These are phyloP conservation scores for Tricholoma matsutake DNA, from an alignment of 768 basidiomycete species.

Conservation along the genomic window DNA sequence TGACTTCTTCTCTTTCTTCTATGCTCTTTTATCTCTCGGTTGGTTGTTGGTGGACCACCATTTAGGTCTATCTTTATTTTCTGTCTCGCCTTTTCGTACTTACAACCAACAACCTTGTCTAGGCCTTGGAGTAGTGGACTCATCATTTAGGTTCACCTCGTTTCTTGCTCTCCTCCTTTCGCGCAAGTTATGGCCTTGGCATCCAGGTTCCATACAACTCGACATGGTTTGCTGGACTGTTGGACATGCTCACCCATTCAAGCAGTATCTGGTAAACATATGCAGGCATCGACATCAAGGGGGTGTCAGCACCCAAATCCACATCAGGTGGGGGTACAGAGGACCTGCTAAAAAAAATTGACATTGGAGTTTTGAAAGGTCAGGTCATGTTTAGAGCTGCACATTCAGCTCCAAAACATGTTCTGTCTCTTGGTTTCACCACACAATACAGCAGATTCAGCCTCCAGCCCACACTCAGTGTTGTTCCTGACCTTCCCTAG, in stretches of 20 bases:
- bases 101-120: not conserved
- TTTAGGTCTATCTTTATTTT: not conserved
- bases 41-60: not conserved
- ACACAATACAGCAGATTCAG: too few species aligned
- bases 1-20: not conserved
- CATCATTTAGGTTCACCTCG: not conserved
- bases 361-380: too few species aligned
- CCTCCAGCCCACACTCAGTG: too few species aligned
- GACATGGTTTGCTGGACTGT: not conserved
- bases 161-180: not conserved
- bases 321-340: too few species aligned
- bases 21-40: not conserved
- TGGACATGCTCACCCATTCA: not conserved
- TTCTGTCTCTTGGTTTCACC: too few species aligned
- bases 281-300: too few species aligned
- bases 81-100: not conserved
- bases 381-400: too few species aligned
- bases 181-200: not conserved
- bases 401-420: too few species aligned
- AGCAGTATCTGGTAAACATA: not conserved
- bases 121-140: not conserved
- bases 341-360: too few species aligned
- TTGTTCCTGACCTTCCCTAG: too few species aligned
- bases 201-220: not conserved
- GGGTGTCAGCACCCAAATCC: too few species aligned